phyloP scores from a whole-genome alignment of 2,329 filamentous ascomycete genomes.

The Davidsoniella virescens region DNA sequence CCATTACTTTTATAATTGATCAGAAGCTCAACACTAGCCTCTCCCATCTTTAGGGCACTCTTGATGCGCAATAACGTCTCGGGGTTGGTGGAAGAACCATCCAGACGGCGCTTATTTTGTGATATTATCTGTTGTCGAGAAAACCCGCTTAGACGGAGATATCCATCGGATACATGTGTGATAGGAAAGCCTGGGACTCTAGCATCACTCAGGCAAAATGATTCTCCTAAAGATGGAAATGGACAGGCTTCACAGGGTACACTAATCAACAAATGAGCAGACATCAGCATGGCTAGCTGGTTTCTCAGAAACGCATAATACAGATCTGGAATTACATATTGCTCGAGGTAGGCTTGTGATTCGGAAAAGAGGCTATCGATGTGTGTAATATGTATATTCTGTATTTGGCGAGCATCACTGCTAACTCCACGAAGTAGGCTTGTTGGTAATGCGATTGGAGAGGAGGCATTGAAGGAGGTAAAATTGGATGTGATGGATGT shows the following conservation, averaged over 20 bases:
- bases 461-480: conserved; percentile 26
- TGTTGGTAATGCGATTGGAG: conserved; percentile 26
- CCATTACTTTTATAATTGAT: conserved; percentile 36
- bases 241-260: conserved; percentile 19
- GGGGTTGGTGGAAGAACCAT: conserved; percentile 30
- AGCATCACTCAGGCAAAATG: conserved; percentile 41
- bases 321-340: conserved; percentile 27
- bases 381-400: conserved; percentile 27
- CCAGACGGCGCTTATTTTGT: conserved; percentile 33
- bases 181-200: conserved; percentile 33
- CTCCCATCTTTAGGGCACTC: conserved; percentile 23
- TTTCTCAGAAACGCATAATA: conserved; percentile 37
- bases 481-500: conserved; percentile 28
- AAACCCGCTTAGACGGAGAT: conserved; percentile 35
- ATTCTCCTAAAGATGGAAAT: conserved; percentile 39
- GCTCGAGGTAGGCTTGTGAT: conserved; percentile 28
- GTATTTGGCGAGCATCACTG: conserved; percentile 30
- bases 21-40: conserved; percentile 33
- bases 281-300: conserved; percentile 31
- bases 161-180: conserved; percentile 32
- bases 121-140: conserved; percentile 29
- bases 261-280: conserved; percentile 26
- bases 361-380: conserved; percentile 29
- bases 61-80: conserved; percentile 26
- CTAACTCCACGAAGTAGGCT: conserved; percentile 26